phyloP scores from a whole-genome alignment of 2,329 filamentous ascomycete genomes.

The Cordyceps cicadae region DNA sequence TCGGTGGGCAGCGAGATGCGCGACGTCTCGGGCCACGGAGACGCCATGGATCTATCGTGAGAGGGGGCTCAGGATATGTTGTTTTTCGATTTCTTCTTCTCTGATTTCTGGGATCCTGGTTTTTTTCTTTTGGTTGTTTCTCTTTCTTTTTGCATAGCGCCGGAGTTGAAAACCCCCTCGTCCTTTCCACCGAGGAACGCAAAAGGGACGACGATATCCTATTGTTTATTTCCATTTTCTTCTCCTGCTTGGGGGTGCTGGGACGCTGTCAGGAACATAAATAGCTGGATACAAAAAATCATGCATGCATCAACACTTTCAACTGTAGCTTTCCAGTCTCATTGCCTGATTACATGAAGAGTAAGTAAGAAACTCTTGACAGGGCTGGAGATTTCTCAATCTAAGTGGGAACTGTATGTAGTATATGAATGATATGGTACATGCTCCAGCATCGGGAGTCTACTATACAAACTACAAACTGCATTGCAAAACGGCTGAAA shows the following conservation, averaged over 20 bases:
- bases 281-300: not conserved
- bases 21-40: not conserved
- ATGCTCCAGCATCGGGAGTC: not conserved
- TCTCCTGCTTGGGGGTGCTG: not conserved
- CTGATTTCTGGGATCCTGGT: not conserved
- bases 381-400: not conserved
- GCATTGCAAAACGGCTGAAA: not conserved
- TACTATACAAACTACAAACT: not conserved
- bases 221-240: not conserved
- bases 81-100: not conserved
- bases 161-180: slow-evolving; percentile 23
- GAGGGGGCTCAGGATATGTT: not conserved
- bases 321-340: too few species aligned
- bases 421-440: not conserved
- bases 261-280: not conserved
- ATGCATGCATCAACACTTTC: not conserved
- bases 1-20: slow-evolving; percentile 34
- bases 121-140: too few species aligned
- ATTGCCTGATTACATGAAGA: too few species aligned
- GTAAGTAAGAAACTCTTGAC: not conserved
- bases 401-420: not conserved
- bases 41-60: slow-evolving; percentile 5
- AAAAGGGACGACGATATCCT: not conserved
- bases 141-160: slow-evolving; percentile 31
- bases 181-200: not conserved